Conservation (phyloP, 306 rosid species). For the Vigna mungo region DNA sequence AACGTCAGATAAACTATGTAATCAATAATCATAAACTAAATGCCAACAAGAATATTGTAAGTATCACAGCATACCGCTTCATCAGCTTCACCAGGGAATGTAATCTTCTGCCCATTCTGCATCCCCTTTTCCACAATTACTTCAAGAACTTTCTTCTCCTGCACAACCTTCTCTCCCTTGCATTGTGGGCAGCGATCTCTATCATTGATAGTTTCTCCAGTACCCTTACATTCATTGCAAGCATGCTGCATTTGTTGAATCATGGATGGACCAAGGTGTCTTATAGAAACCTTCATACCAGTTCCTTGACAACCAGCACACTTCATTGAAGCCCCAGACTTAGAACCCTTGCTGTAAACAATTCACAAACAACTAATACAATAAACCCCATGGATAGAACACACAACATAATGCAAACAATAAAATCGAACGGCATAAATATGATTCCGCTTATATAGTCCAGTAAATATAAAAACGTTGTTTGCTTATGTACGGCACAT, state of each 20-base stretch:
- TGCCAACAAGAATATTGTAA: not conserved
- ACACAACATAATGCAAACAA: too few relatives aligned
- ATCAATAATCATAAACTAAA: not conserved
- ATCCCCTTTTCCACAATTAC: conserved; percentile 94
- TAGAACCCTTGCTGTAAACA: conserved; percentile 82
- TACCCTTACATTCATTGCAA: conserved; percentile 94
- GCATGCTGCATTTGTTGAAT: conserved; percentile 99
- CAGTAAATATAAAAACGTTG: too few relatives aligned
- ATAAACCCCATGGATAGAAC: not conserved
- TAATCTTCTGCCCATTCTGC: conserved; percentile 87
- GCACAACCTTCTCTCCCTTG: conserved; percentile 93
- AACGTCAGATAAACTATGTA: not conserved
- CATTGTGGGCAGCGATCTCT: conserved; percentile 88
- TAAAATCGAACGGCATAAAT: not conserved
- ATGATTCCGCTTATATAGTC: not conserved
- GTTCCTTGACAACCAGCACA: conserved; percentile 95
- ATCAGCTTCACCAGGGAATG: conserved; percentile 98
- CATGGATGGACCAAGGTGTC: conserved; percentile 96
- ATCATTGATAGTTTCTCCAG: conserved; percentile 92
- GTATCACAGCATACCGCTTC: conserved; percentile 66
- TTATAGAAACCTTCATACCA: conserved; percentile 92
- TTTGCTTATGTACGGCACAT: not conserved
- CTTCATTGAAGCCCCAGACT: conserved; percentile 89
- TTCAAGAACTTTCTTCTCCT: conserved; percentile 94
- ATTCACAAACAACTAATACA: not conserved